Conservation (phyloP, 148 eudicot species). For the Persicaria tinctoria region DNA sequence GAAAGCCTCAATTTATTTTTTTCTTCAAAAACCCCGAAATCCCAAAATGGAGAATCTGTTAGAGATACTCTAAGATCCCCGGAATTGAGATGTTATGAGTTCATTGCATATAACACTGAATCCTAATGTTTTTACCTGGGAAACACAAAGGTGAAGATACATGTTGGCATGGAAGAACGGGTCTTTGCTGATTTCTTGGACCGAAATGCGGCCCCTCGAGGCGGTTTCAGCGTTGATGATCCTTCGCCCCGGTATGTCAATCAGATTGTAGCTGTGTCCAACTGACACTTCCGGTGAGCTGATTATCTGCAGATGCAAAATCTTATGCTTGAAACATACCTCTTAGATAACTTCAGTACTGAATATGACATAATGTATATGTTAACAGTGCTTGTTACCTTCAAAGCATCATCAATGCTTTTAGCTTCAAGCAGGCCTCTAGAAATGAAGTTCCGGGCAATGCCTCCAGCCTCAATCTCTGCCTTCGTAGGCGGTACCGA, state of each 20-base stretch:
- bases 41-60: neutral
- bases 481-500: slow-evolving; percentile 71
- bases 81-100: neutral
- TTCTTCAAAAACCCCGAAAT: too few species aligned
- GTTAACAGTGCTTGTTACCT: slow-evolving; percentile 24
- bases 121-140: slow-evolving; percentile 35
- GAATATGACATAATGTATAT: neutral
- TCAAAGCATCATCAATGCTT: slow-evolving; percentile 55
- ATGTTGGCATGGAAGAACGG: slow-evolving; percentile 89
- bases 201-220: slow-evolving; percentile 53
- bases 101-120: neutral
- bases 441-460: slow-evolving; percentile 76
- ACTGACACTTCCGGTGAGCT: slow-evolving; percentile 54
- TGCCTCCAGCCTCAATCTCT: slow-evolving; percentile 64
- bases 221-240: slow-evolving; percentile 84
- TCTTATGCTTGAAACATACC: neutral
- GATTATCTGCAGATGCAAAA: slow-evolving; percentile 48
- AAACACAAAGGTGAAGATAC: slow-evolving; percentile 81
- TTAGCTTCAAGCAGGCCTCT: slow-evolving; percentile 78
- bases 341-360: neutral
- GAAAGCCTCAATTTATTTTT: too few species aligned
- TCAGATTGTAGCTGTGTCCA: slow-evolving; percentile 90
- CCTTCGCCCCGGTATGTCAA: slow-evolving; percentile 44
- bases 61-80: neutral
- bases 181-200: slow-evolving; percentile 31